Evolutionary conservation across 164 flowering plant genomes (phyloP), one percentile per base, ranked within the genome.

Genomic region (Aristolochia fimbriata): DNA sequence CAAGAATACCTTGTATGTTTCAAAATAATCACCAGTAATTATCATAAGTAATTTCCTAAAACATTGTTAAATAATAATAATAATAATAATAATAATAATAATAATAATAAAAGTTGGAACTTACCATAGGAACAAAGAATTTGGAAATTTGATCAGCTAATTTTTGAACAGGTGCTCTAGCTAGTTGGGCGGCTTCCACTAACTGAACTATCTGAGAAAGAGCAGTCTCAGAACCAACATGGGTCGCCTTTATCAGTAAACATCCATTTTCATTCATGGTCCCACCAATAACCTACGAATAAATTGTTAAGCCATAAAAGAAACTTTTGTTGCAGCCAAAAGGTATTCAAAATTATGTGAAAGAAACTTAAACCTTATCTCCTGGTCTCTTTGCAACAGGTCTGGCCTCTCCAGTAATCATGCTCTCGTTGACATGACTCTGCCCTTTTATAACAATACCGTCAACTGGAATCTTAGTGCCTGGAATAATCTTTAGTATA

Each of bases 111-210:
- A 30, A 20, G 19, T 10, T 48, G 33, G 24, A 9, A 78, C 91
- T 80, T 60, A 92, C 97, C 13, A 71, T 65, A 6, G 98, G 98
- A 67, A 92, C 97, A 73, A 92, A 92, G 70, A 81, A 75, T 70
- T 60, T 84, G n/a, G 96, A 89, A 62, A 92, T 83, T 57, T 72
- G 81, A 57, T 93, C 99, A 49, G 97, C 99, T 20, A 81, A 68
- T 65, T 85, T 88, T 74, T 89, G 97, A 48, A 86, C 87, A 37
- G 98, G 98, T 63, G 97, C 96, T 71, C 79, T 80, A 54, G 91
- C 79, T 53, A 90, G 86, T 71, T 93, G 98, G 64, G 98, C 98
- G 62, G 92, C 87, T 76, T 93, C 97, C 57, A 93, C 97, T 25
- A 93, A 80, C 63, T 86, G 88, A 67, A 93, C 96, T 58, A 93